phyloP scores from a whole-genome alignment of 75 land plant genomes.

The Adiantum capillusveneris region DNA sequence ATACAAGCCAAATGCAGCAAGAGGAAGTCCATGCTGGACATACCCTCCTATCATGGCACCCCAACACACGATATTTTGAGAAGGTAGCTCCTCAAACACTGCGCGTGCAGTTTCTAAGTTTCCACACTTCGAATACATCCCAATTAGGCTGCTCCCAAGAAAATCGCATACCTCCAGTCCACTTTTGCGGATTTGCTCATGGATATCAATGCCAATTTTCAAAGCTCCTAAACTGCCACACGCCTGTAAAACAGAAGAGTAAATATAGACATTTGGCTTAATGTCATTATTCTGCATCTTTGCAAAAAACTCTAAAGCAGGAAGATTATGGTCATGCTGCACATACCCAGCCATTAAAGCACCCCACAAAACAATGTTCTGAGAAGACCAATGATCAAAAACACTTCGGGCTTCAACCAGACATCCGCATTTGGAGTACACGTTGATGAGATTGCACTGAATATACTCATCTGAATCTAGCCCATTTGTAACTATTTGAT shows the following conservation, averaged over 20 bases:
- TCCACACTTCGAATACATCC: slow-evolving; percentile 25
- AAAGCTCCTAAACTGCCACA: slow-evolving; percentile 16
- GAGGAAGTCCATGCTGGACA: slow-evolving; percentile 9
- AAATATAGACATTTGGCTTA: slow-evolving; percentile 12
- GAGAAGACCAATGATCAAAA: slow-evolving; percentile 33
- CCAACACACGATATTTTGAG: slow-evolving; percentile 22
- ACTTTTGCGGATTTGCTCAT: slow-evolving; percentile 12
- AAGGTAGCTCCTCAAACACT: slow-evolving; percentile 11
- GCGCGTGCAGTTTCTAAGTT: slow-evolving; percentile 11
- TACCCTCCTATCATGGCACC: slow-evolving; percentile 22
- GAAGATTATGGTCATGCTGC: slow-evolving; percentile 1
- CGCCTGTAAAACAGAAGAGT: slow-evolving; percentile 15
- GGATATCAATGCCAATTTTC: slow-evolving; percentile 20
- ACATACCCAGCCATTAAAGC: slow-evolving; percentile 23
- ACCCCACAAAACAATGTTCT: slow-evolving; percentile 42
- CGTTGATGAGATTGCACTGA: slow-evolving; percentile 6
- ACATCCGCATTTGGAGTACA: slow-evolving; percentile 17
- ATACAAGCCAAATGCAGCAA: slow-evolving; percentile 26
- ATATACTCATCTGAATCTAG: slow-evolving; percentile 9
- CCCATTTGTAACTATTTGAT: background rate
- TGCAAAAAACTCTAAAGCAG: slow-evolving; percentile 15
- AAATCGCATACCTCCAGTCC: slow-evolving; percentile 8
- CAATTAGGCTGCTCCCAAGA: slow-evolving; percentile 13
- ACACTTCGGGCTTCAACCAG: slow-evolving; percentile 3
- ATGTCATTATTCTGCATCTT: slow-evolving; percentile 7